These are phyloP conservation scores for Aureobasidium lini DNA, from an alignment of 2,329 filamentous ascomycete species.

Conservation along the genomic window DNA sequence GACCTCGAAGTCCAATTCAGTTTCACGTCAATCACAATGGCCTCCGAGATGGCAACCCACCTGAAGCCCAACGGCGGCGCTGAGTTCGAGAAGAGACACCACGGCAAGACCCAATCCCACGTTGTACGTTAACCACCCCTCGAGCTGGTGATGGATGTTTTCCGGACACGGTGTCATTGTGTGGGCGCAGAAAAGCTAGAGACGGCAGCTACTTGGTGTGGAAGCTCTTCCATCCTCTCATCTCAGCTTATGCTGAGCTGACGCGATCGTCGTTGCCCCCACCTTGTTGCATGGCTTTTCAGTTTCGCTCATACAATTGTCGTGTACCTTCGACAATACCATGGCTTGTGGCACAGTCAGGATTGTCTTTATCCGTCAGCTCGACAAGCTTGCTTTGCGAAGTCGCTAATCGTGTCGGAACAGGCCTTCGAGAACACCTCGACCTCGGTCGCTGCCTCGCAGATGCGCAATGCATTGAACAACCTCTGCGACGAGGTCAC, in stretches of 20 bases:
- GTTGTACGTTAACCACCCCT: slow-evolving; percentile 55
- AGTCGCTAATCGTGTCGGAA: background rate
- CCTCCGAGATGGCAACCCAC: slow-evolving; percentile 62
- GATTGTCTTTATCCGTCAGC: background rate
- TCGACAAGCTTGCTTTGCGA: background rate
- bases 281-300: background rate
- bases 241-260: slow-evolving; percentile 1
- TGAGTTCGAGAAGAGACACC: slow-evolving; percentile 57
- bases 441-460: slow-evolving; percentile 92
- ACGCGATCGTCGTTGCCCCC: background rate
- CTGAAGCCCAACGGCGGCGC: slow-evolving; percentile 55
- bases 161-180: background rate
- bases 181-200: background rate
- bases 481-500: slow-evolving; percentile 82
- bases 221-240: background rate
- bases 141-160: background rate
- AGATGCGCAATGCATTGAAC: slow-evolving; percentile 98
- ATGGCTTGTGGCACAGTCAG: background rate
- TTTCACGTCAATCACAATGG: background rate
- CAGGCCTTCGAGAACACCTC: slow-evolving; percentile 99
- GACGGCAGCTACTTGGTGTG: background rate
- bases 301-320: background rate
- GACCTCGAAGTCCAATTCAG: slow-evolving; percentile 3
- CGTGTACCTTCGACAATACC: background rate
- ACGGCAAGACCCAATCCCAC: slow-evolving; percentile 79